Evolutionary conservation across 2,329 filamentous ascomycete genomes (phyloP).

Genomic region (Microcyclospora tardicrescens): DNA sequence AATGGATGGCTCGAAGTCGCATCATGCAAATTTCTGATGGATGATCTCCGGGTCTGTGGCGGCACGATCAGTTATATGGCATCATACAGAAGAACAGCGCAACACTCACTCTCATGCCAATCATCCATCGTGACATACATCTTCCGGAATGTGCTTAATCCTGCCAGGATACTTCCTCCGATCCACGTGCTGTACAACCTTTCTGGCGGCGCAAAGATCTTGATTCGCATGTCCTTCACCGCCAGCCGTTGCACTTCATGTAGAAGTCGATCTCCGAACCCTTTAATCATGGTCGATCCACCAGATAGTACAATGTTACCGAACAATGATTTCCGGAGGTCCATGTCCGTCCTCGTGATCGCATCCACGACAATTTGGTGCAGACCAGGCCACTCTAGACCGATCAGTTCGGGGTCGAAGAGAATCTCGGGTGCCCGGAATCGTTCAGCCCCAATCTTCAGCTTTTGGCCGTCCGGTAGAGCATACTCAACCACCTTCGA

Average conservation of each 20-base stretch:
- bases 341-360: constrained; percentile 88
- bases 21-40: constrained; percentile 84
- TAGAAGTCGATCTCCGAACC: constrained; percentile 85
- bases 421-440: constrained; percentile 95
- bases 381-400: constrained; percentile 89
- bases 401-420: constrained; percentile 94
- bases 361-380: constrained; percentile 97
- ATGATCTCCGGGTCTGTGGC: constrained; percentile 73
- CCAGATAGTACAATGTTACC: constrained; percentile 96
- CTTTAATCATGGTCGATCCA: constrained; percentile 89
- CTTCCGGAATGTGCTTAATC: constrained; percentile 97
- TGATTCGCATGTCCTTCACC: constrained; percentile 98
- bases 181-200: constrained; percentile 99
- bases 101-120: constrained; percentile 70
- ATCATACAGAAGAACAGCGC: constrained; percentile 2
- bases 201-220: constrained; percentile 96
- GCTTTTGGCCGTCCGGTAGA: constrained; percentile 81
- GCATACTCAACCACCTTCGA: constrained; percentile 75
- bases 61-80: constrained; percentile 6
- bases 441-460: constrained; percentile 87
- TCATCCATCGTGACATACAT: constrained; percentile 99
- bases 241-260: constrained; percentile 86
- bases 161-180: constrained; percentile 90
- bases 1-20: no score
- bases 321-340: constrained; percentile 85